Evolutionary conservation across 176 grass and related monocot genomes (phyloP), one percentile per base, ranked within the genome.

Genomic region (Zea luxurians): DNA sequence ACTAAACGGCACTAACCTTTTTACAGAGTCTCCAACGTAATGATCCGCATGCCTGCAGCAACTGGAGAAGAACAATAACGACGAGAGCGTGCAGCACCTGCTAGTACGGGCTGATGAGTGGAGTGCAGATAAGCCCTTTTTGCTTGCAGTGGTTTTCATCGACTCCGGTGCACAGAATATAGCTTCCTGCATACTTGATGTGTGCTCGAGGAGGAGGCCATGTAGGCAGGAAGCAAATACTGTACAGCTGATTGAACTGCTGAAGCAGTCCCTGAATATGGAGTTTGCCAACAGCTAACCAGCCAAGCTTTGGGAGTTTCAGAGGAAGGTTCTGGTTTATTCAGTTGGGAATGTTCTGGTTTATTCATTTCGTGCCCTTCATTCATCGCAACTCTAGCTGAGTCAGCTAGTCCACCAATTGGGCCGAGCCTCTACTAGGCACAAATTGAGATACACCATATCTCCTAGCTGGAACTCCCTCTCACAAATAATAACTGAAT

Each of bases 1-100:
- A 89, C 17, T 83, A 71, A 82, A 87, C 64, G 27, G 77, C 89
- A 55, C 76, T 52, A 16, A 61, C 11, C 3, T 45, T 36, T 64
- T 64, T 40, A 70, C n/a, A 8, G 11, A 73, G 17, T 78, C 75
- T 46, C 18, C 70, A 13, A 13, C n/a, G 27, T 10, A 77, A 48
- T 64, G 4, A 64, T 47, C 74, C 37, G 59, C 13, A 35, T 13
- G 44, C 75, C 75, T 49, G 44, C 59, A 64, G 16, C 43, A 63
- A 37, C 41, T 77, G 20, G 64, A 13, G 18, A 54, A 66, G 59
- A 64, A 65, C 66, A 73, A 17, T 75, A 72, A 66, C 48, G 58
- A 21, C 4, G 57, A 13, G 59, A 47, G 70, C 70, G 43, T 45
- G 80, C 37, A 66, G 69, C 13, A 52, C 61, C 69, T 55, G 61